A percentile compares a stretch with the other conserved stretches of the same genome.
These are phyloP conservation scores for Verticillium zaregamsianum DNA, from an alignment of 2,329 filamentous ascomycete species.

Conservation along the genomic window DNA sequence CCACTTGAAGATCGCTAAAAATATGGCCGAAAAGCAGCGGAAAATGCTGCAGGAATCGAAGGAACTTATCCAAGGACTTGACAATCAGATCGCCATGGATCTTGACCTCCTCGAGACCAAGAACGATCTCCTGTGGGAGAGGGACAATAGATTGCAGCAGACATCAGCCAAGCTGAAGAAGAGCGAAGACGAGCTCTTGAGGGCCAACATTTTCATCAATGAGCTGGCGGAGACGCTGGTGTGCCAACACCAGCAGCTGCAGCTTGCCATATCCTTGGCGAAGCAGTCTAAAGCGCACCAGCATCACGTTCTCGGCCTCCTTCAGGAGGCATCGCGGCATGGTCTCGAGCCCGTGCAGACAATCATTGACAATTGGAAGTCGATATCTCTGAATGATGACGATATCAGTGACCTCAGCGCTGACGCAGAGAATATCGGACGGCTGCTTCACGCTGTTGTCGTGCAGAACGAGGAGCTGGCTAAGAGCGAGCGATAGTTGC, in stretches of 20 bases:
- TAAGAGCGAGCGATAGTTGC: too few relatives aligned
- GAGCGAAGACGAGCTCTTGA: background rate
- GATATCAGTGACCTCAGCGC: background rate
- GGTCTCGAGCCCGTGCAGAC: background rate
- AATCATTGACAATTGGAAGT: background rate
- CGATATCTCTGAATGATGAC: background rate
- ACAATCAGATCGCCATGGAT: background rate
- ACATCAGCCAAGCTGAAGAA: background rate
- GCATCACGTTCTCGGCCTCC: background rate
- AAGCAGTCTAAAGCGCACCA: background rate
- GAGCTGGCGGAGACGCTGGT: background rate
- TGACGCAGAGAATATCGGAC: background rate
- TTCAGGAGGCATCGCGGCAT: background rate
- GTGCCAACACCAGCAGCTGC: background rate
- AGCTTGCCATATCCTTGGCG: background rate
- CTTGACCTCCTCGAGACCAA: background rate
- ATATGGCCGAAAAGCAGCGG: background rate
- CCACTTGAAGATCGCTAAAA: background rate
- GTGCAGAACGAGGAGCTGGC: background rate
- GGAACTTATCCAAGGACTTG: background rate
- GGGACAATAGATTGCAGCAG: background rate
- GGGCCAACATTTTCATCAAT: background rate
- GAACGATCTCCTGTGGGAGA: background rate
- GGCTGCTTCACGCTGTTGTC: background rate
- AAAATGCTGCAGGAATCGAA: background rate